Percentiles rank a stretch among this genome's conserved stretches.
Evolutionary conservation across 441 rosid genomes (phyloP).

Genomic region (Croton setiger): DNA sequence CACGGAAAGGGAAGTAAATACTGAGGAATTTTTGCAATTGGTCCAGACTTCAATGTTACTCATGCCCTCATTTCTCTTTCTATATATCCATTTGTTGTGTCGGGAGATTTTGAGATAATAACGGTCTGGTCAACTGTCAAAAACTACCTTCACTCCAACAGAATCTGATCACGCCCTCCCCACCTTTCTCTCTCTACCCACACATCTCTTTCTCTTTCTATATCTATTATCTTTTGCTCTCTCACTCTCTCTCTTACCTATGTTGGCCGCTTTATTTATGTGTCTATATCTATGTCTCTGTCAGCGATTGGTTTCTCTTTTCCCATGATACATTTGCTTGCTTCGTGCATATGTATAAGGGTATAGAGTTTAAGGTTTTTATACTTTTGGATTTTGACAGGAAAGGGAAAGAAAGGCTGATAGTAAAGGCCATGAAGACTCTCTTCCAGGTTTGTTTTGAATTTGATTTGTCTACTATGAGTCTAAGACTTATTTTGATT

Average conservation of each 20-base stretch:
- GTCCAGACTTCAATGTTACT: constrained; percentile 20
- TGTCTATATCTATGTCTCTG: constrained; percentile 36
- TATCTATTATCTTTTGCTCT: constrained; percentile 24
- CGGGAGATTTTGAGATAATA: constrained; percentile 37
- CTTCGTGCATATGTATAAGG: constrained; percentile 9
- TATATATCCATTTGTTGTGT: constrained; percentile 20
- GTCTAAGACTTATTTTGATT: constrained; percentile 8
- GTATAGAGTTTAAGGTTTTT: constrained; percentile 17
- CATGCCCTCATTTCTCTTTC: constrained; percentile 13
- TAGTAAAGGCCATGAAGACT: constrained; percentile 34
- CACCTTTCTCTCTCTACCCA: constrained; percentile 31
- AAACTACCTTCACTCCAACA: constrained; percentile 40
- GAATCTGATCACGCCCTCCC: constrained; percentile 73
- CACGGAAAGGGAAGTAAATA: constrained; percentile 1
- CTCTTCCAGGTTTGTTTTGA: constrained; percentile 50
- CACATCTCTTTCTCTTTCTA: constrained; percentile 28
- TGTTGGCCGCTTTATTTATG: constrained; percentile 32
- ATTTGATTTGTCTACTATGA: constrained; percentile 7
- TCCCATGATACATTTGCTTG: constrained; percentile 17
- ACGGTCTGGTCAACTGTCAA: constrained; percentile 89
- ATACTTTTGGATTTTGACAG: constrained; percentile 43
- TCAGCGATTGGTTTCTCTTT: constrained; percentile 27
- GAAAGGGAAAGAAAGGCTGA: constrained; percentile 43
- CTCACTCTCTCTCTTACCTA: constrained; percentile 30
- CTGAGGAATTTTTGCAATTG: constrained; percentile 12